phyloP scores from a whole-genome alignment of 2,329 filamentous ascomycete species.

The Diaporthe ampelina region DNA sequence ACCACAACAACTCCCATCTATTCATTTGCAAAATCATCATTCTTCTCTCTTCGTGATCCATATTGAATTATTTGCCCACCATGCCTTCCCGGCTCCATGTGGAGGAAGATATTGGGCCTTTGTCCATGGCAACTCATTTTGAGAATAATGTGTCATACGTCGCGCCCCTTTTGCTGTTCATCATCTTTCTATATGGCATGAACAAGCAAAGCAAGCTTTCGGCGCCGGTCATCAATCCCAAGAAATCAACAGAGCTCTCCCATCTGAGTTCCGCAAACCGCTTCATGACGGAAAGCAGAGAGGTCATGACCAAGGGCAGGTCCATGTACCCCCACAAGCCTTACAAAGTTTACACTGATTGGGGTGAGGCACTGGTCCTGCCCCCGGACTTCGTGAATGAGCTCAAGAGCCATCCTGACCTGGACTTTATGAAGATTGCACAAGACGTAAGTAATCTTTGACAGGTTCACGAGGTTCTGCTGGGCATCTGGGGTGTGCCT shows the following conservation, averaged over 20 bases:
- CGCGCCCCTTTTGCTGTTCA: background rate
- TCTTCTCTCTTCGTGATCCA: too few species aligned
- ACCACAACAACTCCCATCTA: background rate
- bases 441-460: background rate
- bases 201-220: background rate
- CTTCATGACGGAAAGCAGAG: constrained; percentile 5
- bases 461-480: background rate
- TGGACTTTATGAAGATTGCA: background rate
- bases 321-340: constrained; percentile 14
- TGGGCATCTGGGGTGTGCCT: background rate
- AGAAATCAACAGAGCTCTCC: background rate
- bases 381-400: constrained; percentile 19
- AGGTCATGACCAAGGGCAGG: constrained; percentile 11
- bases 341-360: constrained; percentile 19
- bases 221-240: background rate
- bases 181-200: background rate
- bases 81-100: background rate
- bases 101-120: constrained; percentile 5
- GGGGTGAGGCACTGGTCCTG: constrained; percentile 13
- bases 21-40: too few species aligned
- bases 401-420: constrained; percentile 8
- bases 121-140: background rate
- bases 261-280: background rate
- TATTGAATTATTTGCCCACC: background rate
- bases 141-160: constrained; percentile 5